A percentile compares a stretch with the other conserved stretches of the same genome.
Evolutionary conservation across 805 yeast genomes (phyloP).

Genomic region (Zygosaccharomyces pseudorouxii): DNA sequence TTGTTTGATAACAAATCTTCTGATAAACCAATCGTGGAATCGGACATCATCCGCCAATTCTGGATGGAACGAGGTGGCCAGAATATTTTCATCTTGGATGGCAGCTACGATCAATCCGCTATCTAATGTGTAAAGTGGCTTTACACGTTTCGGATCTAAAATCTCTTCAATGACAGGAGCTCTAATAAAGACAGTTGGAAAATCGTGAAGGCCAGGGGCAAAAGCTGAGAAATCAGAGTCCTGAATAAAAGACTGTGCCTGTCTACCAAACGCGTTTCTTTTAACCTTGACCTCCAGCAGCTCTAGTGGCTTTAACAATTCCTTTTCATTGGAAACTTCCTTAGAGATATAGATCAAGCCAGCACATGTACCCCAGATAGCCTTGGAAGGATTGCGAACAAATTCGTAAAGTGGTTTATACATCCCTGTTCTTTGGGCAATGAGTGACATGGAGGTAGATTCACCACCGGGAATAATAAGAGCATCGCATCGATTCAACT

Average conservation of each 20-base stretch:
- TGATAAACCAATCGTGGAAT: slow-evolving; percentile 68
- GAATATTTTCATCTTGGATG: slow-evolving; percentile 51
- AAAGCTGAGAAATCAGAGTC: slow-evolving; percentile 40
- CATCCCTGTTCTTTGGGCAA: slow-evolving; percentile 61
- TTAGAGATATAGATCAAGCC: slow-evolving; percentile 66
- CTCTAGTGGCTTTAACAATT: slow-evolving; percentile 54
- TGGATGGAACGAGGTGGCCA: slow-evolving; percentile 81
- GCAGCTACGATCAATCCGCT: slow-evolving; percentile 60
- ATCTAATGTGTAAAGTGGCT: slow-evolving; percentile 40
- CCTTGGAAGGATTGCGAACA: slow-evolving; percentile 44
- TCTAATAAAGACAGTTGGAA: slow-evolving; percentile 56
- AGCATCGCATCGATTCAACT: slow-evolving; percentile 50
- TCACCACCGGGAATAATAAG: slow-evolving; percentile 70
- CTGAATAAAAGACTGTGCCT: slow-evolving; percentile 57
- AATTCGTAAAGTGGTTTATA: slow-evolving; percentile 50
- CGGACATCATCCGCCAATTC: slow-evolving; percentile 56
- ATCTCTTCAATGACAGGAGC: slow-evolving; percentile 61
- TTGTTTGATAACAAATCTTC: slow-evolving; percentile 45
- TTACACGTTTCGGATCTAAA: slow-evolving; percentile 29
- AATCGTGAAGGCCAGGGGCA: slow-evolving; percentile 39
- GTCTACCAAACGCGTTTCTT: slow-evolving; percentile 78
- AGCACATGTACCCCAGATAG: slow-evolving; percentile 86
- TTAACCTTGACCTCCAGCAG: slow-evolving; percentile 60
- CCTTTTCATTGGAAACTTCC: slow-evolving; percentile 47
- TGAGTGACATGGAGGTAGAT: slow-evolving; percentile 62